Evolutionary conservation across 371 early-diverging fungal species (phyloP).

Genomic region (Syncephalastrum sp.): DNA sequence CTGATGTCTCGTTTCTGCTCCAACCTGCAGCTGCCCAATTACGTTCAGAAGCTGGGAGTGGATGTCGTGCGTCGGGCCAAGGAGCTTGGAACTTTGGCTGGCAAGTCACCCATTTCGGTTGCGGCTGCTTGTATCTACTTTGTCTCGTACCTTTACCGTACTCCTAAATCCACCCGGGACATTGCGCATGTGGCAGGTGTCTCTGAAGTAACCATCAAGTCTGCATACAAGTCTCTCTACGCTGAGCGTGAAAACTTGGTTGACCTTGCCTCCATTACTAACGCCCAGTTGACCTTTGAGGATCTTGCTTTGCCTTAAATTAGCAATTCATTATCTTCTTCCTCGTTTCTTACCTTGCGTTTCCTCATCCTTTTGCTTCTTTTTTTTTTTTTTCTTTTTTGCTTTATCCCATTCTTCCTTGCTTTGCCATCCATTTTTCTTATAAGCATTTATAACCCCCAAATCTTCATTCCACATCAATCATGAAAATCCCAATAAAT

Average conservation of each 20-base stretch:
- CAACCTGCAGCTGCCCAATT: conserved; percentile 69
- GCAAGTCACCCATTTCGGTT: conserved; percentile 89
- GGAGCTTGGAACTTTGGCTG: conserved; percentile 80
- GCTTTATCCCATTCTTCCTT: no score
- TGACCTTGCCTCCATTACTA: conserved; percentile 42
- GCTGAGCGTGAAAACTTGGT: conserved; percentile 57
- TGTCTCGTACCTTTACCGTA: conserved; percentile 70
- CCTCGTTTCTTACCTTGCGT: no score
- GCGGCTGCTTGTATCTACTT: conserved; percentile 92
- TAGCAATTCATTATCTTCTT: no score
- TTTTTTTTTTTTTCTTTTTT: no score
- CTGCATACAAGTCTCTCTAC: conserved; percentile 77
- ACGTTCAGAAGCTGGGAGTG: conserved; percentile 71
- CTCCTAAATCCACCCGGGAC: conserved; percentile 68
- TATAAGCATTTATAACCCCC: no score
- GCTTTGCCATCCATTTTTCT: no score
- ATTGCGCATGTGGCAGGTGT: conserved; percentile 87
- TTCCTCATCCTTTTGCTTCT: no score
- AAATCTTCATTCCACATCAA: no score
- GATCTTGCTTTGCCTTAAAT: conserved; percentile 50
- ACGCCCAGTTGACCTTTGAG: conserved; percentile 41
- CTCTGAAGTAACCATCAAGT: conserved; percentile 88
- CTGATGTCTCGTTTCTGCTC: conserved; percentile 89
- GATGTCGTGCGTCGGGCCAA: conserved; percentile 74
- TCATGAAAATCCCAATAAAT: no score